A percentile compares a stretch with the other conserved stretches of the same genome.
Evolutionary conservation across 2,329 filamentous ascomycete genomes (phyloP).

Genomic region (Diaporthe eres): DNA sequence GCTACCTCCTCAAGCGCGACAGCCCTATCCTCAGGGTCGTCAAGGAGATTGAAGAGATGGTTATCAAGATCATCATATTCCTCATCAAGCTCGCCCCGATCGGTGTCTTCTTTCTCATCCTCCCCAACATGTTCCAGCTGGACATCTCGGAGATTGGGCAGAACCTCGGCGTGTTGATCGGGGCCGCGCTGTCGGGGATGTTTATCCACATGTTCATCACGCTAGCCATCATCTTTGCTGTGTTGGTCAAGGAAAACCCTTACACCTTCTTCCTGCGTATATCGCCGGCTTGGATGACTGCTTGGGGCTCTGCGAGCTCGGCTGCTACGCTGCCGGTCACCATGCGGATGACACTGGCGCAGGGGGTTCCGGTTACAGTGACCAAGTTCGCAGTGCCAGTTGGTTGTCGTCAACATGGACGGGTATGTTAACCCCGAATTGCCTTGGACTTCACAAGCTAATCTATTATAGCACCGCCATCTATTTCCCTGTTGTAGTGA

Average conservation of each 20-base stretch:
- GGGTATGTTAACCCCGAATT: conserved; percentile 48
- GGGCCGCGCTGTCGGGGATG: conserved; percentile 61
- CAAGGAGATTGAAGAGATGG: conserved; percentile 63
- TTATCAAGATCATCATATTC: conserved; percentile 61
- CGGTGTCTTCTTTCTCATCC: conserved; percentile 68
- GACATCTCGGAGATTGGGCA: conserved; percentile 61
- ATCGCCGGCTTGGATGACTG: conserved; percentile 67
- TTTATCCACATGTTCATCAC: conserved; percentile 62
- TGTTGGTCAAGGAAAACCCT: conserved; percentile 60
- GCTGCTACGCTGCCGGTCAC: conserved; percentile 67
- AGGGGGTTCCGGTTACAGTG: conserved; percentile 58
- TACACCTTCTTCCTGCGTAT: conserved; percentile 63
- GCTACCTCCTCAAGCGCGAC: conserved; percentile 59
- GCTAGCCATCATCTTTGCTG: conserved; percentile 59
- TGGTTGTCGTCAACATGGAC: conserved; percentile 66
- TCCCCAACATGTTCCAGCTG: conserved; percentile 65
- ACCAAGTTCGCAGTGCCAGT: conserved; percentile 63
- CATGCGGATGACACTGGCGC: conserved; percentile 56
- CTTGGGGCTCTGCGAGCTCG: conserved; percentile 67
- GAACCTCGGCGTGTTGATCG: conserved; percentile 66
- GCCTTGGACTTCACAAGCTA: conserved; percentile 34
- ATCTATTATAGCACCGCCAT: conserved; percentile 60
- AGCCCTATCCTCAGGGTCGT: conserved; percentile 58
- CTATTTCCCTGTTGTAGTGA: conserved; percentile 67
- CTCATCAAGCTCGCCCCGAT: conserved; percentile 65